Evolutionary conservation across 179 eudicot species (phyloP), one percentile per base, ranked within the genome.

Genomic region (Carnegiea gigantea): DNA sequence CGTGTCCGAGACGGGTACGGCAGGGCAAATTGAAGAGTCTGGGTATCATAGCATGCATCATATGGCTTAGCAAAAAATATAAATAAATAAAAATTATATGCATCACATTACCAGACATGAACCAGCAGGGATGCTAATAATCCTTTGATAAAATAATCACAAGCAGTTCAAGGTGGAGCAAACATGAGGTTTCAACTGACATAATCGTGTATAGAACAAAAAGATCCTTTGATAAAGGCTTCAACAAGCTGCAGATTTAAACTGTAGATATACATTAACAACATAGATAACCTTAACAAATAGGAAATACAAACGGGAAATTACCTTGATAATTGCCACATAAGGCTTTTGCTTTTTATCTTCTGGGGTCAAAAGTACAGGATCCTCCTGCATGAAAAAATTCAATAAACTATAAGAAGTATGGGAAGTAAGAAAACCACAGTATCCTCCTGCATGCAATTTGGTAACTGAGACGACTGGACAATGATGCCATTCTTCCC

Each of bases 321-420:
- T 78, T 72, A 95, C 98, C 97, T 95, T 95, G 38, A 95, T 93
- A 23, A 95, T 92, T 65, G 98, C 98, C 23, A 95, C 98, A 84
- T 92, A 95, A n/a, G 98, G 98, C 90, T 95, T 93, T 84, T 92
- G 93, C 73, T 84, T 83, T 81, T 78, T 67, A 73, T 85, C 93
- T 79, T 95, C 98, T 4, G 98, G 98, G 81, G 89, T 88, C 83
- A 95, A 83, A 79, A 95, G 94, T 78, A 92, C 98, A 73, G 97
- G 90, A 88, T 95, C 98, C 86, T 93, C 98, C 98, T 95, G 85
- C 86, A 88, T 44, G 67, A 59, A 75, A 76, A 49, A 12, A 62
- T 67, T 68, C 15, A 65, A 36, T 26, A 53, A 46, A 24, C 9
- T 18, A 62, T 6, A 12, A 20, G 51, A 60, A 17, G 28, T 18